Percentiles rank a stretch among this genome's conserved stretches.
Conservation (phyloP, 2,329 filamentous ascomycete species). For the Cryphonectria japonica region DNA sequence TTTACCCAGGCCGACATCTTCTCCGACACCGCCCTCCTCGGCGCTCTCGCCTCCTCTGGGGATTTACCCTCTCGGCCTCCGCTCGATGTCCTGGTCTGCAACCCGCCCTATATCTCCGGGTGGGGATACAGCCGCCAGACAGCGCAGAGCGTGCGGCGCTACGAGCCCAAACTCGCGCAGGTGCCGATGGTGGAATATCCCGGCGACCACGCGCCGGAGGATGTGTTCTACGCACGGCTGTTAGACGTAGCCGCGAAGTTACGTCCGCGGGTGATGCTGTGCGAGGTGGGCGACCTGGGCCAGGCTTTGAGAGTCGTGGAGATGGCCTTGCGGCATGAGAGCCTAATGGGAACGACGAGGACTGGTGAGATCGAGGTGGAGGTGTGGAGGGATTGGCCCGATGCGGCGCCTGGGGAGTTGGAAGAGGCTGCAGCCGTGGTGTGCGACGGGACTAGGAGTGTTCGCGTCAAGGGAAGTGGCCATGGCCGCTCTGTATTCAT, state of each 20-base stretch:
- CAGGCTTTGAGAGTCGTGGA: constrained; percentile 69
- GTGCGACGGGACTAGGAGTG: constrained; percentile 29
- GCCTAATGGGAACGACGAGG: constrained; percentile 32
- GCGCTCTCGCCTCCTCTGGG: neutral
- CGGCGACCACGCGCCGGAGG: constrained; percentile 40
- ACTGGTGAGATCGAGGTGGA: constrained; percentile 51
- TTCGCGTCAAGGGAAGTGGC: constrained; percentile 52
- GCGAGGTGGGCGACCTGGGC: constrained; percentile 72
- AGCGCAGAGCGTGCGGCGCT: constrained; percentile 74
- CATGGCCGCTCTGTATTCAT: constrained; percentile 51
- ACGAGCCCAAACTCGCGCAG: constrained; percentile 80
- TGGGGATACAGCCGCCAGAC: constrained; percentile 65
- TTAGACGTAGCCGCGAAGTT: constrained; percentile 56
- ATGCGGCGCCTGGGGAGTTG: constrained; percentile 40
- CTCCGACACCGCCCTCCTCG: constrained; percentile 35
- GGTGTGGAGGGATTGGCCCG: constrained; percentile 74
- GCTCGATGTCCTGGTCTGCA: constrained; percentile 75
- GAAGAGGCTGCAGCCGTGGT: constrained; percentile 34
- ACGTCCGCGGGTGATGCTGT: constrained; percentile 59
- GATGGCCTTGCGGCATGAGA: constrained; percentile 44
- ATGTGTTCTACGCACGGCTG: constrained; percentile 71
- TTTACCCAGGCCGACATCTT: constrained; percentile 49
- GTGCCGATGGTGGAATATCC: constrained; percentile 51
- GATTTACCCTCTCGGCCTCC: too few species aligned
- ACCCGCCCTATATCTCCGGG: constrained; percentile 87